These are phyloP conservation scores for Diaporthe sp. DNA, from an alignment of 2,329 filamentous ascomycete genomes.

Conservation along the genomic window DNA sequence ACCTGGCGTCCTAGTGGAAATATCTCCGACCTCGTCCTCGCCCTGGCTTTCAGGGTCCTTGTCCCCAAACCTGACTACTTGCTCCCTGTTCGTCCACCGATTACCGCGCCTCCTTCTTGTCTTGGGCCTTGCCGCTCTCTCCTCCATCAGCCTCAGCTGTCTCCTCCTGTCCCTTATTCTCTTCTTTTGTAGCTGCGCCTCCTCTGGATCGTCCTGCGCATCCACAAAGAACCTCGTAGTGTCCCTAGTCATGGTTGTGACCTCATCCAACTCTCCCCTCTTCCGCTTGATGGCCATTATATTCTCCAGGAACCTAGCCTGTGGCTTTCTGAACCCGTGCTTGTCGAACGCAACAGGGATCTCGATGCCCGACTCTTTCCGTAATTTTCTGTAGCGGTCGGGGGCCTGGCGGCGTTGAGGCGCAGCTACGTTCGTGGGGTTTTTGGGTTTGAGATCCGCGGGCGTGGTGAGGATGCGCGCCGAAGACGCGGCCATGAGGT, in stretches of 20 bases:
- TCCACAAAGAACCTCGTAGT: conserved; percentile 52
- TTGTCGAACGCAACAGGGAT: conserved; percentile 62
- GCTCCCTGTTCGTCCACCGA: conserved; percentile 32
- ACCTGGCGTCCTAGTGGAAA: conserved; percentile 13
- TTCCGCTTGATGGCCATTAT: conserved; percentile 75
- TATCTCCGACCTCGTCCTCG: conserved; percentile 18
- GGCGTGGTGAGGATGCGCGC: conserved; percentile 79
- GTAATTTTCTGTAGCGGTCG: conserved; percentile 48
- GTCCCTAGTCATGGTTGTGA: conserved; percentile 70
- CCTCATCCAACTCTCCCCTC: conserved; percentile 75
- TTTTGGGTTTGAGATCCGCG: conserved; percentile 68
- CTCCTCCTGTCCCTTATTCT: conserved; percentile 46
- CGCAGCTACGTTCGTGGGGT: conserved; percentile 45
- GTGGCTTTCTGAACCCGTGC: conserved; percentile 62
- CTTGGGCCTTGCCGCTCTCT: conserved; percentile 38
- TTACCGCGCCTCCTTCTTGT: conserved; percentile 31
- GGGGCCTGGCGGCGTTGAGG: conserved; percentile 52
- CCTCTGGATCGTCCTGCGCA: conserved; percentile 57
- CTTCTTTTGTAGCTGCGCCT: conserved; percentile 53
- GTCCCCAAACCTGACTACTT: conserved; percentile 38
- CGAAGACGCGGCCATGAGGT: conserved; percentile 79
- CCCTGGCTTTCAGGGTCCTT: not conserved
- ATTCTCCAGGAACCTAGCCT: conserved; percentile 73
- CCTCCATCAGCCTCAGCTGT: conserved; percentile 42
- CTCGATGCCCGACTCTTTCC: conserved; percentile 58